A percentile compares a stretch with the other conserved stretches of the same genome.
These are phyloP conservation scores for Flaveria robusta DNA, from an alignment of 129 eudicot genomes.

Conservation along the genomic window DNA sequence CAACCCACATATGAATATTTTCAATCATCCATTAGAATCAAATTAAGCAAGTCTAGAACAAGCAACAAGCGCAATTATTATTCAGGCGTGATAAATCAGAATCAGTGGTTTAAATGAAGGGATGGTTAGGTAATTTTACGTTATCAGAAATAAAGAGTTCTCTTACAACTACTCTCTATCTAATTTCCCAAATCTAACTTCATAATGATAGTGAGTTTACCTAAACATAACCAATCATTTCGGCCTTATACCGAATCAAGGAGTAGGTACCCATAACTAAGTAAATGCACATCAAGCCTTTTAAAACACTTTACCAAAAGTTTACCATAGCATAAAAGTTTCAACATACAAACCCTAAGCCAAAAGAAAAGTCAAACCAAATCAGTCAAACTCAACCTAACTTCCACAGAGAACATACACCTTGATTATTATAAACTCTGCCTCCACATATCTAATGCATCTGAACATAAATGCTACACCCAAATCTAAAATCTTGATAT, in stretches of 20 bases:
- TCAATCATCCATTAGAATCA: no score
- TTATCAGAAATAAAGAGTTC: neutral
- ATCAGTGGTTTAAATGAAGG: neutral
- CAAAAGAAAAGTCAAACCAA: conserved; percentile 20
- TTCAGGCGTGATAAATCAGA: neutral
- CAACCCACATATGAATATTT: neutral
- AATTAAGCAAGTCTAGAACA: no score
- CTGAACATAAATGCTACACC: conserved; percentile 11
- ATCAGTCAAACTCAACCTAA: conserved; percentile 17
- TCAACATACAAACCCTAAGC: neutral
- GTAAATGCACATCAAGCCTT: neutral
- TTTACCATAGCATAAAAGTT: neutral
- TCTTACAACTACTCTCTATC: conserved; percentile 3
- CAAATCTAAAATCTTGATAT: conserved; percentile 25
- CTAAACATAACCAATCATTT: neutral
- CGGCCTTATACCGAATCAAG: neutral
- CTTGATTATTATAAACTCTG: neutral
- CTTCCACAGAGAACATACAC: neutral
- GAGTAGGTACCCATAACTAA: neutral
- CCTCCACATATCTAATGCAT: conserved; percentile 11
- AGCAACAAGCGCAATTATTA: neutral
- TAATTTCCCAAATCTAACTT: conserved; percentile 3
- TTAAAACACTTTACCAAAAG: neutral
- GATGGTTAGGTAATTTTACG: conserved; percentile 1
- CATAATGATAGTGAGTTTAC: conserved; percentile 4